A percentile compares a stretch with the other conserved stretches of the same genome.
Conservation (phyloP, 495 filamentous ascomycete genomes). For the Daldinia vernicosa region DNA sequence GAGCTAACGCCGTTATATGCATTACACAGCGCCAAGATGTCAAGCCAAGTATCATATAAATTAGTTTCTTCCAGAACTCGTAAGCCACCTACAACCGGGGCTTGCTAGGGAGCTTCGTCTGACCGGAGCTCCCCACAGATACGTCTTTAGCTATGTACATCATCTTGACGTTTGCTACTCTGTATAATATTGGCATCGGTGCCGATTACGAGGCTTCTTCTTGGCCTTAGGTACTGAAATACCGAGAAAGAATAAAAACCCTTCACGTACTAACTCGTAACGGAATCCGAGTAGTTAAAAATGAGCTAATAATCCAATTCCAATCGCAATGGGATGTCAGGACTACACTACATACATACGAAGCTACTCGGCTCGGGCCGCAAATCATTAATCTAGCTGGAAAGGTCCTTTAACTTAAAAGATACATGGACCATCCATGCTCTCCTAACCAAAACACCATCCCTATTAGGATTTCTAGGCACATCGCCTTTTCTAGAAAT, state of each 20-base stretch:
- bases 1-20: background rate
- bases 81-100: background rate
- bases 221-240: background rate
- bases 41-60: background rate
- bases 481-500: background rate
- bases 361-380: background rate
- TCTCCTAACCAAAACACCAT: background rate
- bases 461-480: background rate
- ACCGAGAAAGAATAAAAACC: background rate
- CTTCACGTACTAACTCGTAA: too few species aligned
- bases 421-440: background rate
- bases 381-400: background rate
- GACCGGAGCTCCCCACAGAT: background rate
- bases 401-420: background rate
- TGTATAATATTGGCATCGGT: background rate
- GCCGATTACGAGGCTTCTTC: background rate
- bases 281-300: background rate
- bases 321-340: background rate
- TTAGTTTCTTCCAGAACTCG: background rate
- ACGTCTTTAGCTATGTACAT: background rate
- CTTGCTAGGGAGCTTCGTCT: background rate
- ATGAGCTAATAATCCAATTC: background rate
- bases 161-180: background rate
- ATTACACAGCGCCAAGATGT: background rate
- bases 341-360: too few species aligned